phyloP scores from a whole-genome alignment of 306 rosid species.

The Castanea sativa region DNA sequence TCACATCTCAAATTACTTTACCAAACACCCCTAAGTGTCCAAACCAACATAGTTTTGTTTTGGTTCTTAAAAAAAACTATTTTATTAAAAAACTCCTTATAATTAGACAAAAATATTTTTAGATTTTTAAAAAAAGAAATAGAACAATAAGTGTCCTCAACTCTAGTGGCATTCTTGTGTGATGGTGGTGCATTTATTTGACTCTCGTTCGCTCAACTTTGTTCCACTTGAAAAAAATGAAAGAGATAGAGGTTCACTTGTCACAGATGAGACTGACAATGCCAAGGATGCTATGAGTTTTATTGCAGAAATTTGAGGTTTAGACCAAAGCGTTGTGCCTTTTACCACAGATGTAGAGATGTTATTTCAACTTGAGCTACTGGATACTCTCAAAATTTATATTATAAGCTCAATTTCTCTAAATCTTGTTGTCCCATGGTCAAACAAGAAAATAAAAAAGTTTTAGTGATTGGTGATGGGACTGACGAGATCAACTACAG shows the following conservation, averaged over 20 bases:
- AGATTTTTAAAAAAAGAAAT: too few relatives aligned
- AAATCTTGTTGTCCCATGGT: slow-evolving; percentile 13
- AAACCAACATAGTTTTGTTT: too few relatives aligned
- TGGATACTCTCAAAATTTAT: slow-evolving; percentile 71
- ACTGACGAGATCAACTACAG: too few relatives aligned
- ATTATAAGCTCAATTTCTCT: slow-evolving; percentile 38
- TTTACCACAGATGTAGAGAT: slow-evolving; percentile 39
- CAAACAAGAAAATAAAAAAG: not conserved
- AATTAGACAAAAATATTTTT: too few relatives aligned
- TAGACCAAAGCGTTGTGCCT: slow-evolving; percentile 30
- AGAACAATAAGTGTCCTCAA: too few relatives aligned
- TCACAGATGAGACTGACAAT: slow-evolving; percentile 33
- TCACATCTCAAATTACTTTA: too few relatives aligned
- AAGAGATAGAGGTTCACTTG: slow-evolving; percentile 26
- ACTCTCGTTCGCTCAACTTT: not conserved
- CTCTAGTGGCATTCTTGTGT: too few relatives aligned
- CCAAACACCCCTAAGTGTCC: too few relatives aligned
- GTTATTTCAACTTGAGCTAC: slow-evolving; percentile 60
- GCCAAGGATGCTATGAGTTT: slow-evolving; percentile 38
- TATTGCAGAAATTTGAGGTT: slow-evolving; percentile 65
- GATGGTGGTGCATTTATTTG: too few relatives aligned
- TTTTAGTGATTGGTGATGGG: too few relatives aligned
- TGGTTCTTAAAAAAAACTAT: too few relatives aligned
- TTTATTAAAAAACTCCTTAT: too few relatives aligned
- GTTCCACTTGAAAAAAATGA: slow-evolving; percentile 27